Conservation (phyloP, 169 alveolate genomes). For the Plasmodium malariae region DNA sequence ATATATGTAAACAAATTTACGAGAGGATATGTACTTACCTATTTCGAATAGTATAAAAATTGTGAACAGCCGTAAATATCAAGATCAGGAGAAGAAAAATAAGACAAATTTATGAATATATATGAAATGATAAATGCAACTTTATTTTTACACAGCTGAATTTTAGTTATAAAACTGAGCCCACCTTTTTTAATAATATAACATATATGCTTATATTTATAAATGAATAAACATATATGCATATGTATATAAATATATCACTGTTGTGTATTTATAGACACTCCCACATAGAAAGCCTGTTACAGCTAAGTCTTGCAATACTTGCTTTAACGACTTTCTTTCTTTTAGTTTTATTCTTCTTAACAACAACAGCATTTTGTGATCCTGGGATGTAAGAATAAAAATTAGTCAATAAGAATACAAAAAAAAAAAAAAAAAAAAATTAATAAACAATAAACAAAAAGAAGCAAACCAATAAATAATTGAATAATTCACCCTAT, state of each 20-base stretch:
- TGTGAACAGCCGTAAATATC: no score
- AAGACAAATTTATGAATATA: no score
- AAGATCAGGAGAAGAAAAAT: no score
- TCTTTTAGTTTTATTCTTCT: conserved; percentile 53
- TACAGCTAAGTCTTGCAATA: neutral
- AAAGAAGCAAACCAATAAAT: neutral
- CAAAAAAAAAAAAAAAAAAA: conserved; percentile 19
- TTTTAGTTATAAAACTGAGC: no score
- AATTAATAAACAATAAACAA: neutral
- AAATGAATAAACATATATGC: neutral
- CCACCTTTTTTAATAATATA: no score
- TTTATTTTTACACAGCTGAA: no score
- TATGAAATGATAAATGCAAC: no score
- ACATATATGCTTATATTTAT: neutral
- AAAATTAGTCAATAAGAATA: neutral
- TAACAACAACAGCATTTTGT: conserved; percentile 74
- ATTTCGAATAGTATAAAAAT: neutral
- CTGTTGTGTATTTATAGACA: conserved; percentile 40
- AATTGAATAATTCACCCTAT: neutral
- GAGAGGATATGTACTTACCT: neutral
- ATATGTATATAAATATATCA: neutral
- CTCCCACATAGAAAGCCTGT: conserved; percentile 43
- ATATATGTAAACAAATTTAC: neutral
- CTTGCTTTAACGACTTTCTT: conserved; percentile 28
- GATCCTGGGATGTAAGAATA: conserved; percentile 74